A percentile compares a stretch with the other conserved stretches of the same genome.
These are phyloP conservation scores for Eucalyptus polyanthemos DNA, from an alignment of 345 rosid species.

Conservation along the genomic window DNA sequence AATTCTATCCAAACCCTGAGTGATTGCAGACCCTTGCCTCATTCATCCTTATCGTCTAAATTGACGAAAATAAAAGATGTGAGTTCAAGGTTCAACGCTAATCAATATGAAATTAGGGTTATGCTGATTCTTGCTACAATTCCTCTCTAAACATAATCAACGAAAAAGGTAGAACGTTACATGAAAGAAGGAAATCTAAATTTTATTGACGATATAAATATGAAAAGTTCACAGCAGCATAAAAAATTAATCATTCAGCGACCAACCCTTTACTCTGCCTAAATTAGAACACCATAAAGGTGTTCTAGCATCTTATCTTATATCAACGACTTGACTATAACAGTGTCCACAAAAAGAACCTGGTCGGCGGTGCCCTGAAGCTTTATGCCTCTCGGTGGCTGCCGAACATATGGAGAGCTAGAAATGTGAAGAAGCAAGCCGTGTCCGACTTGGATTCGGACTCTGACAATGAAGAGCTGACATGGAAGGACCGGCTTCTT, in stretches of 20 bases:
- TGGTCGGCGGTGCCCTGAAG: slow-evolving; percentile 67
- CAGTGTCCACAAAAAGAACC: not conserved
- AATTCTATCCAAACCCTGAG: not conserved
- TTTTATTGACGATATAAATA: too few relatives aligned
- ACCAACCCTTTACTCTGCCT: too few relatives aligned
- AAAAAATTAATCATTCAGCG: too few relatives aligned
- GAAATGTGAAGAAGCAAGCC: slow-evolving; percentile 11
- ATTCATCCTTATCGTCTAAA: not conserved
- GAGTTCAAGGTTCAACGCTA: too few relatives aligned
- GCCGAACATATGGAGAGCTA: slow-evolving; percentile 42
- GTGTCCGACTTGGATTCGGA: slow-evolving; percentile 30
- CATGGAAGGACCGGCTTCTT: slow-evolving; percentile 54
- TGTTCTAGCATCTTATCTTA: not conserved
- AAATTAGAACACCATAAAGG: not conserved
- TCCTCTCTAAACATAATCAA: fast-evolving
- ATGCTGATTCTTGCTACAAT: too few relatives aligned
- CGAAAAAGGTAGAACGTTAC: not conserved
- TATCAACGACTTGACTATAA: too few relatives aligned
- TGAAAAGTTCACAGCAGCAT: too few relatives aligned
- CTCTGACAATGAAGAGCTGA: slow-evolving; percentile 32
- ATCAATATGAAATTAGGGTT: not conserved
- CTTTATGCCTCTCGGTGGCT: slow-evolving; percentile 80
- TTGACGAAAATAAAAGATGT: too few relatives aligned
- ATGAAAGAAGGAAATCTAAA: too few relatives aligned
- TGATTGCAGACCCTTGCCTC: not conserved